Base-by-base conservation (phyloP, 495 filamentous ascomycete genomes). In the Aspergillus biplanus region DNA sequence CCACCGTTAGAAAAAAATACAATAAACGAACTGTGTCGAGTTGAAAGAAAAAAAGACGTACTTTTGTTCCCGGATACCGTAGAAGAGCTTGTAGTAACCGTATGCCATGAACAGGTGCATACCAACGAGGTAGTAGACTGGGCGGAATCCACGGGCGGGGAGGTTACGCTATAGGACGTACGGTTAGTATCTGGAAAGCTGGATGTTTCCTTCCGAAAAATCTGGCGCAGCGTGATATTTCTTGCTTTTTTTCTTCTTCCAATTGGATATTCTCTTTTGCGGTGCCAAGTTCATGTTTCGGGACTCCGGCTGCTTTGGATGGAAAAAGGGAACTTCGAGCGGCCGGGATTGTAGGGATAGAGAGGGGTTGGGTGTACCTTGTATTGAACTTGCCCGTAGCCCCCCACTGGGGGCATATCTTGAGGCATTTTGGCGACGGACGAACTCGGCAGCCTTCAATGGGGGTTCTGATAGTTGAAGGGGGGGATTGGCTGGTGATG, bases 321-420 rank as follows among this genome's bases (percentile, higher is more conserved):
- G 16, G 56, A 6, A 7, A 47, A n/a, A 13, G 37, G 37, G 37
- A 39, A 39, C 8, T 39, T 39, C 37, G 37, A 39, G 27, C 16
- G 21, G 27, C 7, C 13, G 48, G 13, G 16, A 21, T 53, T 39
- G 58, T 53, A 1, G n/a, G 33, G 9, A 52, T 42, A 47, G 44
- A 48, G 12, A 44, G 1, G 55, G 31, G 13, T 13, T 13, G 7
- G 39, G 77, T 82, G 67, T 76, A 93, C 91, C 87, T 97, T 97
- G 83, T 96, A 99, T 78, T 98, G 95, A 56, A 99, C 88, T 67
- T 92, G 90, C 70, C 85, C 90, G 76, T 99, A 99, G 84, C 95
- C 95, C 81, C 95, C 95, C 70, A 75, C 70, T 65, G 95, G 95
- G 78, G 95, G 95, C 82, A 99, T 90, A 86, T 98, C 95, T 86